phyloP scores from a whole-genome alignment of 2,329 filamentous ascomycete species.

The Emmonsiellopsis sp. region DNA sequence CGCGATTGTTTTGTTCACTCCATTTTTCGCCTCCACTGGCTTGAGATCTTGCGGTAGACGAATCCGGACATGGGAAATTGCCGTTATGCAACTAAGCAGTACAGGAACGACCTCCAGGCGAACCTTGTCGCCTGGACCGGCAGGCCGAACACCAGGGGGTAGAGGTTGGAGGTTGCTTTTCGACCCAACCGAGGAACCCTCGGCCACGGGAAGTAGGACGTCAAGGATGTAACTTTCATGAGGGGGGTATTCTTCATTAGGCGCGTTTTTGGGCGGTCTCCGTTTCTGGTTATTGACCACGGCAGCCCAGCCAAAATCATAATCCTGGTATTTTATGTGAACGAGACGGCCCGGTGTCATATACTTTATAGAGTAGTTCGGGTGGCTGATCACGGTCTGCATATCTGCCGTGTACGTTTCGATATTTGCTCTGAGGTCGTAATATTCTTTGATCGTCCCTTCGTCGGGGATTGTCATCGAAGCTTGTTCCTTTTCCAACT shows the following conservation, averaged over 20 bases:
- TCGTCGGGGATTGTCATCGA: slow-evolving; percentile 76
- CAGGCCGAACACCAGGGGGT: slow-evolving; percentile 52
- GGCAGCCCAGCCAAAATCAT: slow-evolving; percentile 92
- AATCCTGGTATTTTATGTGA: slow-evolving; percentile 67
- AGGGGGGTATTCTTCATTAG: slow-evolving; percentile 57
- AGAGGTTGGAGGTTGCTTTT: slow-evolving; percentile 56
- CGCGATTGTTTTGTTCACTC: slow-evolving; percentile 56
- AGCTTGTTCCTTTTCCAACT: slow-evolving; percentile 66
- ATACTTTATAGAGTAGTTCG: slow-evolving; percentile 74
- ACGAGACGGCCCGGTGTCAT: slow-evolving; percentile 82
- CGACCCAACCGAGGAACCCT: slow-evolving; percentile 42
- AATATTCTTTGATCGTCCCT: slow-evolving; percentile 84
- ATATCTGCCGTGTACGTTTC: slow-evolving; percentile 80
- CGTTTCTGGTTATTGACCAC: slow-evolving; percentile 66
- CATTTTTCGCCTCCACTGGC: slow-evolving; percentile 58
- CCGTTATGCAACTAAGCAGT: slow-evolving; percentile 73
- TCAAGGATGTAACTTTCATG: slow-evolving; percentile 78
- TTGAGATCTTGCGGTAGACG: slow-evolving; percentile 73
- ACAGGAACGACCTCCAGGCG: slow-evolving; percentile 80
- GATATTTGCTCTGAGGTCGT: slow-evolving; percentile 77
- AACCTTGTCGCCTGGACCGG: slow-evolving; percentile 53
- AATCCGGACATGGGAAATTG: slow-evolving; percentile 73
- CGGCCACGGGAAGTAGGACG: slow-evolving; percentile 61
- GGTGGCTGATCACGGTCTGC: slow-evolving; percentile 83
- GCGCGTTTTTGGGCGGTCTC: slow-evolving; percentile 55